These are phyloP conservation scores for Phytophthora cajani DNA, from an alignment of 352 stramenopile genomes.

Conservation along the genomic window DNA sequence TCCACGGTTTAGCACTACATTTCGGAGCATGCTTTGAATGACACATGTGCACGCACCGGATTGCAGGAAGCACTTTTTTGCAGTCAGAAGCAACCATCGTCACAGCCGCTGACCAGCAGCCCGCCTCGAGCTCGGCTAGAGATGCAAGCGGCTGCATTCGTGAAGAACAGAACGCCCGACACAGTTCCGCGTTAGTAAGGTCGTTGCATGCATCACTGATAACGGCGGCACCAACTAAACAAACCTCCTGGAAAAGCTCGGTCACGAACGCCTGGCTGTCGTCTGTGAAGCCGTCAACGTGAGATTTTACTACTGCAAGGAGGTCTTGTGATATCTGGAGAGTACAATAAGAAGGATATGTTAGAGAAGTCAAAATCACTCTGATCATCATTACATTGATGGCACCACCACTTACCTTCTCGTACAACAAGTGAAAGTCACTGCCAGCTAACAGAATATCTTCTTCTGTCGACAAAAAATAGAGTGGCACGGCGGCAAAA, in stretches of 20 bases:
- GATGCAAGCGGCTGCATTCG: conserved; percentile 45
- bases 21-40: background rate
- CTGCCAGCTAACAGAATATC: conserved; percentile 76
- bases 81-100: conserved; percentile 76
- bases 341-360: background rate
- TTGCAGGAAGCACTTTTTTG: conserved; percentile 86
- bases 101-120: conserved; percentile 72
- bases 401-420: conserved; percentile 48
- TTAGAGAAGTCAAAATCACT: background rate
- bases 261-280: conserved; percentile 50
- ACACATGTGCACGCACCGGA: conserved; percentile 50
- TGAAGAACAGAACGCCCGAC: background rate
- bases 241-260: conserved; percentile 57
- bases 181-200: background rate
- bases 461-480: conserved; percentile 59
- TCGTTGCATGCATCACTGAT: background rate
- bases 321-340: conserved; percentile 67
- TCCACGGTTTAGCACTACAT: conserved; percentile 2
- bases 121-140: conserved; percentile 53
- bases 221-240: background rate
- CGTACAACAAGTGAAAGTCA: conserved; percentile 70
- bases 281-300: conserved; percentile 55
- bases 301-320: conserved; percentile 37
- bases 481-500: conserved; percentile 46
- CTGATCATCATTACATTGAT: background rate